Percentiles rank a stretch among this genome's conserved stretches.
Conservation (phyloP, 495 filamentous ascomycete species). For the Xylaria grammica region DNA sequence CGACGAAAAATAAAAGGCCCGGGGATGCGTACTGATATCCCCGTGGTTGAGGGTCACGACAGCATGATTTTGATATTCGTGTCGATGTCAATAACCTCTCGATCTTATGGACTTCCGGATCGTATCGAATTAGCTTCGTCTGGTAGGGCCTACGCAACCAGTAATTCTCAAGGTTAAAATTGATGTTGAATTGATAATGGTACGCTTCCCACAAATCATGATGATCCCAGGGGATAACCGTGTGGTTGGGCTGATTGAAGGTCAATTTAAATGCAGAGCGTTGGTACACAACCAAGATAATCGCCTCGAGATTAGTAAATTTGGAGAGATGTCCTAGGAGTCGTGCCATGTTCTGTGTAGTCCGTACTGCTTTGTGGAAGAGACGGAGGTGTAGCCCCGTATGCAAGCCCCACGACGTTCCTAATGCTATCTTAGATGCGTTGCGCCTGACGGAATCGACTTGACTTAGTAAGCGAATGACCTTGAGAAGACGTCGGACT, state of each 20-base stretch:
- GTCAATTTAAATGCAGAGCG: constrained; percentile 54
- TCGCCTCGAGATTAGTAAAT: constrained; percentile 46
- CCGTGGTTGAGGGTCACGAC: constrained; percentile 31
- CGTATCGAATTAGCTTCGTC: constrained; percentile 50
- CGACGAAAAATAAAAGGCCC: background rate
- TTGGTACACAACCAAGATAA: constrained; percentile 54
- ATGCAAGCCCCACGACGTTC: constrained; percentile 54
- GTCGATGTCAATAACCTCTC: constrained; percentile 34
- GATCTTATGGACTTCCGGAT: constrained; percentile 37
- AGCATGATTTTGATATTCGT: constrained; percentile 26
- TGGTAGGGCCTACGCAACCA: constrained; percentile 48
- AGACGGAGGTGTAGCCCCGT: constrained; percentile 52
- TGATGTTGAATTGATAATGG: constrained; percentile 55
- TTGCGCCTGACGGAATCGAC: constrained; percentile 50
- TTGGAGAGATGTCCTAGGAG: constrained; percentile 49
- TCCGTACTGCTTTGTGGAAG: constrained; percentile 48
- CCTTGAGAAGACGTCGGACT: constrained; percentile 53
- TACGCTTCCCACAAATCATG: constrained; percentile 52
- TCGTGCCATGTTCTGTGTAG: constrained; percentile 54
- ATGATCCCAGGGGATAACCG: constrained; percentile 29
- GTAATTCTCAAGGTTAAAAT: constrained; percentile 53
- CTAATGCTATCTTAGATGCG: constrained; percentile 49
- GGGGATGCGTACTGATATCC: constrained; percentile 22
- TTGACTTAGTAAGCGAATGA: constrained; percentile 54
- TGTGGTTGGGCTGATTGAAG: constrained; percentile 32